Conservation (phyloP, 2,329 filamentous ascomycete species). For the Penicillium brasilianum region DNA sequence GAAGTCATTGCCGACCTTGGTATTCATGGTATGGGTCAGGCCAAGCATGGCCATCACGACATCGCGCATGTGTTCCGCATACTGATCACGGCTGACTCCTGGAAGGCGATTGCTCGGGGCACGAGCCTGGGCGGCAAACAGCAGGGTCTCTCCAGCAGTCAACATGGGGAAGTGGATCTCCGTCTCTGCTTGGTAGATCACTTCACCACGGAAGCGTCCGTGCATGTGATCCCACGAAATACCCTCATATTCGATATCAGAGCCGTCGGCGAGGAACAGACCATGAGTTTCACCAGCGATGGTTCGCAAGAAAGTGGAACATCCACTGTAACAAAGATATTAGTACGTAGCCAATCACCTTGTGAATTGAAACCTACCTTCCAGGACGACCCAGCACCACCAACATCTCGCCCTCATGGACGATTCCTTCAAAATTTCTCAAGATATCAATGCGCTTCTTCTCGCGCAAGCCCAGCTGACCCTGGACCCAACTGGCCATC, state of each 20-base stretch:
- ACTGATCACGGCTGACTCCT: conserved; percentile 51
- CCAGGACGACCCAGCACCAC: conserved; percentile 58
- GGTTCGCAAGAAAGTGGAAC: conserved; percentile 84
- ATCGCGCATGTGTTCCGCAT: conserved; percentile 53
- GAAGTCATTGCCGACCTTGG: conserved; percentile 57
- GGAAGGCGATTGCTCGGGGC: conserved; percentile 48
- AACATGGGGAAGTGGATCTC: conserved; percentile 81
- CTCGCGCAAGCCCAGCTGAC: conserved; percentile 38
- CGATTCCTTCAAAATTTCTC: conserved; percentile 65
- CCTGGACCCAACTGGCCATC: conserved; percentile 35
- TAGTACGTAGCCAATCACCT: not conserved
- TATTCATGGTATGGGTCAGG: conserved; percentile 57
- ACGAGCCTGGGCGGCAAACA: conserved; percentile 72
- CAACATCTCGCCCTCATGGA: conserved; percentile 62
- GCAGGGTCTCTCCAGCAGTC: conserved; percentile 76
- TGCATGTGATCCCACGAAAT: conserved; percentile 73
- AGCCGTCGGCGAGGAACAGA: conserved; percentile 70
- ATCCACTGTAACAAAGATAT: conserved; percentile 49
- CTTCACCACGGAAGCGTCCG: conserved; percentile 77
- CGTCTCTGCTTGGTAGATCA: conserved; percentile 82
- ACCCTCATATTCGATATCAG: conserved; percentile 79
- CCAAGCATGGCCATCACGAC: conserved; percentile 61
- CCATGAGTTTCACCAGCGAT: conserved; percentile 83
- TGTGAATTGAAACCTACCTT: conserved; percentile 33
- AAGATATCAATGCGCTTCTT: conserved; percentile 62